Base-by-base conservation (phyloP, 2,329 filamentous ascomycete species). In the Trichophyton mentagrophytes region DNA sequence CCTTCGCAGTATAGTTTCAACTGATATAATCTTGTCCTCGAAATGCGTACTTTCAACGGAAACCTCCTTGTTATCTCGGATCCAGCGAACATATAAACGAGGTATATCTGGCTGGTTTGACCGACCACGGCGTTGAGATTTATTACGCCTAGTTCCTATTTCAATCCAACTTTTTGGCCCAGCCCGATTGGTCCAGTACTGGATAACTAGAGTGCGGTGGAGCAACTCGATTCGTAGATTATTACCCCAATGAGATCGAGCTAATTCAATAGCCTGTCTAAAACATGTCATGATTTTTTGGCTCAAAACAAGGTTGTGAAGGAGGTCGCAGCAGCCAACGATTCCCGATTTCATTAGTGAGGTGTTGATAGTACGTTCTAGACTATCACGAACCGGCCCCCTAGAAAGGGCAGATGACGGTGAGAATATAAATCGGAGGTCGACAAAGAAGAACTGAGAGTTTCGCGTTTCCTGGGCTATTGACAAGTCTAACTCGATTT, bases 401-500 rank as follows among this genome's bases (percentile, higher is more conserved):
- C 77, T 73, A 0, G 86, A 79, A 6, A 95, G 74, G 0, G 87
- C 80, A 0, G 80, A 77, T 6, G 85, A 80, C 1, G 92, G 92
- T 7, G 78, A 80, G 71, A 95, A 99, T 13, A 85, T 77, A 67
- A 95, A 90, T 62, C 91, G 84, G 67, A 97, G 85, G 71, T 97
- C 91, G 64, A 97, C 88, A 70, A 97, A 96, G 80, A 88, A 96
- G 70, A 95, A 95, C 67, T 95, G 91, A 60, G 88, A 87, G 36
- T 85, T 79, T 17, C 85, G 83, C 65, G 93, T 87, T 69, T 97
- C 91, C 66, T 91, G 87, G 17, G 88, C 89, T 64, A 97, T 88
- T 0, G 90, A 91, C 58, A 99, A 81, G 70, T 97, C 93, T 20
- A 97, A 83, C 71, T 97, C 92, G 67, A 96, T 96, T 71, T 97